A percentile compares a stretch with the other conserved stretches of the same genome.
Conservation (phyloP, 768 basidiomycete species). For the Lentinula edodes region DNA sequence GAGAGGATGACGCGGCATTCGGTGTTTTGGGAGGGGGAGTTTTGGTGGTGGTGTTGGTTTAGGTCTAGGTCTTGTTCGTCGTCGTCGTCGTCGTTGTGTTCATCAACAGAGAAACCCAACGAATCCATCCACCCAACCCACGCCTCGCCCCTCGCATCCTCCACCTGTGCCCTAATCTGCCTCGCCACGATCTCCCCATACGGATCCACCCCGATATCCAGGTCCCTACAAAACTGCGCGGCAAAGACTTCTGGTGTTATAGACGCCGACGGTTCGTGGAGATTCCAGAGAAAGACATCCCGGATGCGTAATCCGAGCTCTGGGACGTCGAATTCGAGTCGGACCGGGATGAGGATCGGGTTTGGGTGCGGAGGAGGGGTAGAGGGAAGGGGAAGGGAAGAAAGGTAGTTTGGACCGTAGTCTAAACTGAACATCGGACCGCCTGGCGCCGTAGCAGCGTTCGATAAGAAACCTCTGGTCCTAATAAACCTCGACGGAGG, state of each 20-base stretch:
- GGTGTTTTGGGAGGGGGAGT: background rate
- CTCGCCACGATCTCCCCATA: conserved; percentile 79
- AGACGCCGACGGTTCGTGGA: conserved; percentile 50
- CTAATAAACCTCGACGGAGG: conserved; percentile 79
- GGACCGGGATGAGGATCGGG: conserved; percentile 74
- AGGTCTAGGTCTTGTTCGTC: background rate
- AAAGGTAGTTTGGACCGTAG: conserved; percentile 14
- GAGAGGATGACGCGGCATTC: conserved; percentile 22
- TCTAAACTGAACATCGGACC: background rate
- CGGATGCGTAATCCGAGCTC: conserved; percentile 70
- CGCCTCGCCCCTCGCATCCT: conserved; percentile 63
- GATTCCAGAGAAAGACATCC: conserved; percentile 95
- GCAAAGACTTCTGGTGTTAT: conserved; percentile 87
- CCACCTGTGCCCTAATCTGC: conserved; percentile 86
- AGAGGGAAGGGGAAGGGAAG: too few species aligned
- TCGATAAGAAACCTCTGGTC: conserved; percentile 47
- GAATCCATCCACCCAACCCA: conserved; percentile 1
- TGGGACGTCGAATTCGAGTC: conserved; percentile 92
- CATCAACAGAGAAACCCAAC: background rate
- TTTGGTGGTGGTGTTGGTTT: background rate
- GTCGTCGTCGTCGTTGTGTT: background rate
- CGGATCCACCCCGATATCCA: conserved; percentile 62
- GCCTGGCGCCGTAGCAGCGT: conserved; percentile 15
- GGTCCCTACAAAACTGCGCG: conserved; percentile 79
- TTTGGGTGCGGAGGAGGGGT: background rate